These are phyloP conservation scores for Vitis hybrid DNA, from an alignment of 177 flowering plant genomes.

Conservation along the genomic window DNA sequence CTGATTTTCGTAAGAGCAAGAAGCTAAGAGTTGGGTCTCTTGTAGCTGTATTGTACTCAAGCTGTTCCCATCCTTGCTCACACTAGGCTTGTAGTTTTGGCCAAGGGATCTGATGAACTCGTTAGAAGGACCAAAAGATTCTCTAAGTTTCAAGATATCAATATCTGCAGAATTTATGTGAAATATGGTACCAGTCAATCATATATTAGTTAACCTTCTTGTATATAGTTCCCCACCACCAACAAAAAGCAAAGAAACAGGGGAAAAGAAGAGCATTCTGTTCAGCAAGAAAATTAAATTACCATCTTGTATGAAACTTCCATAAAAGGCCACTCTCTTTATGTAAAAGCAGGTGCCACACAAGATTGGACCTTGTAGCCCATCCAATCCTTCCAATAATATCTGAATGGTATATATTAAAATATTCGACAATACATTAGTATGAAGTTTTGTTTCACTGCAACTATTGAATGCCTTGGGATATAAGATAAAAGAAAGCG, in stretches of 20 bases:
- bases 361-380: slow-evolving; percentile 50
- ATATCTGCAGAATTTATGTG: slow-evolving; percentile 14
- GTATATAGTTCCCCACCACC: no score
- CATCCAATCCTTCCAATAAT: slow-evolving; percentile 49
- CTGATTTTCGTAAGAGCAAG: slow-evolving; percentile 44
- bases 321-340: slow-evolving; percentile 45
- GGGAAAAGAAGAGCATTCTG: no score
- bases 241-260: no score
- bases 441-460: no score
- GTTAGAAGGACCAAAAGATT: slow-evolving; percentile 20
- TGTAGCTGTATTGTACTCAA: slow-evolving; percentile 2
- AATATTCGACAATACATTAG: no score
- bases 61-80: not conserved
- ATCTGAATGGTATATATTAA: slow-evolving; percentile 21
- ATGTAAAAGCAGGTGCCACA: slow-evolving; percentile 56
- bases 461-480: no score
- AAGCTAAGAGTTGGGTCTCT: slow-evolving; percentile 40
- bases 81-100: slow-evolving; percentile 2
- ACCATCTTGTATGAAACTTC: slow-evolving; percentile 20
- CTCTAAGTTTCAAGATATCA: slow-evolving; percentile 13
- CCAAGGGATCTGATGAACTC: slow-evolving; percentile 37
- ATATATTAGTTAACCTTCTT: not conserved
- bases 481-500: no score
- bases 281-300: not conserved
- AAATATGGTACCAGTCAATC: no score